Evolutionary conservation across 2,329 filamentous ascomycete genomes (phyloP).

Genomic region (Diaporthe eres): DNA sequence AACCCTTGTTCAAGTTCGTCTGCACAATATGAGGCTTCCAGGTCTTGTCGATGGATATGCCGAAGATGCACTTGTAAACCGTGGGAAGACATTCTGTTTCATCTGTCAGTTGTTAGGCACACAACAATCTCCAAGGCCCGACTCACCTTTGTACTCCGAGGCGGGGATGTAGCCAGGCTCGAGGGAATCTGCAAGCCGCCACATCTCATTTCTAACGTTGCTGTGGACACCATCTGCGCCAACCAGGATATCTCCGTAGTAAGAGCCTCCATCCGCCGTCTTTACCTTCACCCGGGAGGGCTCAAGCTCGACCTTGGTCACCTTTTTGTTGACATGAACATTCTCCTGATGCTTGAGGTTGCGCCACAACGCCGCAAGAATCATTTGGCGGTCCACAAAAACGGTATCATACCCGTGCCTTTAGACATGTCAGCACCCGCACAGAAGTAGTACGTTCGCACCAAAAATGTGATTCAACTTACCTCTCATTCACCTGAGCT

Average conservation of each 20-base stretch:
- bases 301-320: conserved; percentile 47
- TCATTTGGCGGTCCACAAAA: conserved; percentile 54
- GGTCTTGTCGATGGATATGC: conserved; percentile 41
- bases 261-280: conserved; percentile 49
- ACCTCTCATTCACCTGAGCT: neutral
- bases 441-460: conserved; percentile 35
- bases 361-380: conserved; percentile 53
- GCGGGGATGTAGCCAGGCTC: conserved; percentile 14
- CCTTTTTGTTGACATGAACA: conserved; percentile 48
- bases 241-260: conserved; percentile 53
- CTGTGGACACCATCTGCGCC: conserved; percentile 60
- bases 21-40: neutral
- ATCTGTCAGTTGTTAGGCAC: neutral
- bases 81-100: conserved; percentile 13
- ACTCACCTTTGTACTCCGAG: conserved; percentile 4
- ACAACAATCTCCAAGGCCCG: no score
- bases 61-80: conserved; percentile 42
- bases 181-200: conserved; percentile 3
- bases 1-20: conserved; percentile 7
- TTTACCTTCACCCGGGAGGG: conserved; percentile 48
- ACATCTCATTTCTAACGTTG: conserved; percentile 51
- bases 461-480: neutral
- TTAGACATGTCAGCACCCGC: neutral
- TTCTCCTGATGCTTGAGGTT: conserved; percentile 52
- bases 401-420: conserved; percentile 50